Percentiles rank a stretch among this genome's conserved stretches.
Conservation (phyloP, 768 basidiomycete species). For the Daedalea quercina region DNA sequence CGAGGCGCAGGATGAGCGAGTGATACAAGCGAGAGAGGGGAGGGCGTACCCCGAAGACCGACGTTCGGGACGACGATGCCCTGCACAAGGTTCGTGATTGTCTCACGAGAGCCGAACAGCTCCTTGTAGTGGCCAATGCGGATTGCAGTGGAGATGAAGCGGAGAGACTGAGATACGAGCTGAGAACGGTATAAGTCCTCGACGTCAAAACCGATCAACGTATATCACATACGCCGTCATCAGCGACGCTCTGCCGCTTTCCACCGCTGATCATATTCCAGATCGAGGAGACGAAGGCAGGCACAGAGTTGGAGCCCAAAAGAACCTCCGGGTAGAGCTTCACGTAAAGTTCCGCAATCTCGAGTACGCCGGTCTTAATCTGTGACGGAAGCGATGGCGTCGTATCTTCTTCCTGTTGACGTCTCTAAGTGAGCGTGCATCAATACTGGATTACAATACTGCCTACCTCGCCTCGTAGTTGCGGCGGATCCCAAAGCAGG, state of each 20-base stretch:
- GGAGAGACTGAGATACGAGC: constrained; percentile 87
- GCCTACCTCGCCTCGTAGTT: constrained; percentile 66
- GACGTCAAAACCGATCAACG: background rate
- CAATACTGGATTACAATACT: background rate
- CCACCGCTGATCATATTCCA: constrained; percentile 82
- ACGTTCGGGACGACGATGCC: constrained; percentile 95
- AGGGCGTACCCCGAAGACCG: constrained; percentile 50
- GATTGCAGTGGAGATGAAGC: constrained; percentile 89
- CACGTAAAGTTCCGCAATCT: constrained; percentile 85
- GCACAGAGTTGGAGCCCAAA: constrained; percentile 53
- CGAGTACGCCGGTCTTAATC: constrained; percentile 84
- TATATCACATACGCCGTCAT: constrained; percentile 74
- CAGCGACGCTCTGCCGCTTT: constrained; percentile 58
- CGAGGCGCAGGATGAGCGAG: background rate
- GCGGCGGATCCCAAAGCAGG: constrained; percentile 68
- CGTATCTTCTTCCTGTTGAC: constrained; percentile 64
- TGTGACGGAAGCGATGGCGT: constrained; percentile 83
- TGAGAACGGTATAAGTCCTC: constrained; percentile 19
- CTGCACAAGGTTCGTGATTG: constrained; percentile 76
- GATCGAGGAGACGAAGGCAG: constrained; percentile 77
- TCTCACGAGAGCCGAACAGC: constrained; percentile 77
- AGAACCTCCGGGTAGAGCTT: constrained; percentile 80
- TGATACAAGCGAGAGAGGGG: background rate
- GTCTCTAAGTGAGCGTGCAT: background rate
- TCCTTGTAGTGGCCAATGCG: constrained; percentile 77